Evolutionary conservation across 495 filamentous ascomycete genomes (phyloP), one percentile per base, ranked within the genome.

Genomic region (Monascus purpureus): DNA sequence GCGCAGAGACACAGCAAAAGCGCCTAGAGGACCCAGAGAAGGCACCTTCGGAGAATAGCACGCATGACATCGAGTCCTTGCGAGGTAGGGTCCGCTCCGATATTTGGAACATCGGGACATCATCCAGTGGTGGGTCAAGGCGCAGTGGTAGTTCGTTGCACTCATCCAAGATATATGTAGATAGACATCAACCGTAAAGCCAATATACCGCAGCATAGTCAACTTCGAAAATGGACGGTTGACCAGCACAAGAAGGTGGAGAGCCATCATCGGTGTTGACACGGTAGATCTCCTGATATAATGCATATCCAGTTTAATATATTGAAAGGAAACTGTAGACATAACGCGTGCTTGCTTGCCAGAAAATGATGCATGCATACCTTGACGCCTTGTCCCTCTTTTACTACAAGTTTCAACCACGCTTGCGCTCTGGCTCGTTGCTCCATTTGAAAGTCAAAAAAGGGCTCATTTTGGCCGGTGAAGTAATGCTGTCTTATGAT

Each of bases 141-240:
- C 25, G 36, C 36, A 59, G 41, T 27, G 24, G 35, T 24, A 56
- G 43, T 30, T 55, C 33, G 29, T 59, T 46, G 25, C 20, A 22
- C 9, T 9, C 20, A 22, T 22, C 20, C 5, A 4, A 9, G 20
- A 22, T 22, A n/a, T n/a, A n/a, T n/a, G n/a, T n/a, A n/a, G n/a
- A 33, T 6, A 11, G 17, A 22, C 5, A 9, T 52, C 30, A 57
- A 19, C 55, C 59, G 43, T 72, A 82, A 35, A 83, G 72, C 74
- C 73, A 82, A 50, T 86, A 86, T 47, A 72, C 68, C 0, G 80
- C 70, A 0, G 76, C 56, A 51, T 84, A 86, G 8, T 70, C 63
- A 3, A 82, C 64, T 42, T 63, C 47, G 17, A 65, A 46, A 0
- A 56, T 58, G 1, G 40, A 46, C 1, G 51, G 25, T 24, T 55